Evolutionary conservation across 768 basidiomycete genomes (phyloP).

Genomic region (Kwoniella shandongensis): DNA sequence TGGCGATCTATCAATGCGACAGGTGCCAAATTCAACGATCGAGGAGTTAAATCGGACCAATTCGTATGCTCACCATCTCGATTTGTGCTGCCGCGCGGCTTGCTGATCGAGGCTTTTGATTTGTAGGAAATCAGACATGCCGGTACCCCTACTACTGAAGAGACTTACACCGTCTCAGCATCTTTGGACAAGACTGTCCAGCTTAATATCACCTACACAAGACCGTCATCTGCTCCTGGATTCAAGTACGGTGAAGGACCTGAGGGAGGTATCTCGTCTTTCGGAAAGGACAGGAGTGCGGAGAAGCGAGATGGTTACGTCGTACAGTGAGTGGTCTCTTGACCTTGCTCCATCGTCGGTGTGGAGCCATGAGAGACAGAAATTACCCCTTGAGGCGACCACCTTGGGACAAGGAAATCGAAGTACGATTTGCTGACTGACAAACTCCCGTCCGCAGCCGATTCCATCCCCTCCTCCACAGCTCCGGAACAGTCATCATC

Average conservation of each 20-base stretch:
- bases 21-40: constrained; percentile 41
- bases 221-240: constrained; percentile 71
- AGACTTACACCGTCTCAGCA: constrained; percentile 75
- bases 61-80: constrained; percentile 57
- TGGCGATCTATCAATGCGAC: constrained; percentile 82
- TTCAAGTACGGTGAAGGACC: constrained; percentile 89
- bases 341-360: neutral
- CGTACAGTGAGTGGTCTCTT: constrained; percentile 59
- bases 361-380: neutral
- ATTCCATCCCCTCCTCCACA: constrained; percentile 76
- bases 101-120: neutral
- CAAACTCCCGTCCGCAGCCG: constrained; percentile 53
- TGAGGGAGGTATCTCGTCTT: constrained; percentile 65
- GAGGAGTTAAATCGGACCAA: constrained; percentile 46
- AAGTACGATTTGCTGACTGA: neutral
- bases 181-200: constrained; percentile 78
- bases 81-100: constrained; percentile 18
- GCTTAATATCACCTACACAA: constrained; percentile 69
- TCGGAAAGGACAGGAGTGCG: constrained; percentile 49
- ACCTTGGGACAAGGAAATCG: neutral
- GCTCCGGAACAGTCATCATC: constrained; percentile 67
- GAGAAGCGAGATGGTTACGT: constrained; percentile 60
- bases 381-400: too few species aligned
- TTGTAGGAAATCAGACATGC: constrained; percentile 52
- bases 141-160: constrained; percentile 59